Evolutionary conservation across 345 rosid genomes (phyloP), one percentile per base, ranked within the genome.

Genomic region (Syzygium aromaticum): DNA sequence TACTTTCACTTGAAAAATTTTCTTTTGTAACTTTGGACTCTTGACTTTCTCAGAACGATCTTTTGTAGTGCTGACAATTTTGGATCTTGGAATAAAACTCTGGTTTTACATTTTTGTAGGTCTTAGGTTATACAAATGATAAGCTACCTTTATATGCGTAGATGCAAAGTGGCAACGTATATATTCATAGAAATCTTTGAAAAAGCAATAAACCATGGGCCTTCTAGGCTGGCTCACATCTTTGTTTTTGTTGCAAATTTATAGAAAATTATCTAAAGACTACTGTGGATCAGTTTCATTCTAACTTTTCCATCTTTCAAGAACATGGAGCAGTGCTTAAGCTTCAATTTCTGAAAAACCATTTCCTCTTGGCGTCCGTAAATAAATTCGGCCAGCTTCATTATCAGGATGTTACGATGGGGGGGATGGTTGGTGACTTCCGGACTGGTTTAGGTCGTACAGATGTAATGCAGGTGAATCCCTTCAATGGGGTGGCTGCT

Each of bases 301-400:
- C 52, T 30, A 27, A 51, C 22, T 51, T 17, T 46, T 84, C 28
- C 25, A 40, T 87, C 63, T 15, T 43, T 90, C 91, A 96, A 97
- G 99, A 96, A 87, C 98, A 95, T 84, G 99, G 98, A 56, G 84
- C 95, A 14, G 98, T 95, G 49, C 86, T 89, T 83, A 94, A 91
- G 92, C 98, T 96, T 86, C 94, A 95, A 90, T 98, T 96, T 90
- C 91, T 98, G 83, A 94, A 86, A 92, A 95, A 96, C 87, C 99
- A 98, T 91, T 95, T 96, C 89, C 95, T 98, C 78, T 91, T 98
- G 91, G 97, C 95, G 80, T 95, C 98, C 86, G 91, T 98, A 87
- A 95, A 95, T 93, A 95, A 93, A 90, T 90, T 83, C 54, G 96
- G 99, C 77, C 97, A 95, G 90, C 93, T 98, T 23, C 98, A 87